Evolutionary conservation across 2,329 filamentous ascomycete species (phyloP).

Genomic region (Bipolaris bicolor): DNA sequence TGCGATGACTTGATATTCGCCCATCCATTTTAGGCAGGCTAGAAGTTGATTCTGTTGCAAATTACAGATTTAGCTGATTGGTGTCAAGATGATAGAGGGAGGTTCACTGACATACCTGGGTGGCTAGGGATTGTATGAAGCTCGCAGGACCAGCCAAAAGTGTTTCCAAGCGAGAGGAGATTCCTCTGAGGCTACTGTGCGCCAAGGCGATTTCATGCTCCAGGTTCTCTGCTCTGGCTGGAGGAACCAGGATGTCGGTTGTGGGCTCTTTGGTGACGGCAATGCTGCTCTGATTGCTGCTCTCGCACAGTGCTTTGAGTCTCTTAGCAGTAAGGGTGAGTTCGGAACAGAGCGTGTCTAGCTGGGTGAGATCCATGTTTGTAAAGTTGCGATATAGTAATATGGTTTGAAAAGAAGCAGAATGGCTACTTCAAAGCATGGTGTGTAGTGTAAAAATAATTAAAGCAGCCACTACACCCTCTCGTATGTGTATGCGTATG

Average conservation of each 20-base stretch:
- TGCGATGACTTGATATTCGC: conserved; percentile 54
- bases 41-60: conserved; percentile 37
- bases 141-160: conserved; percentile 5
- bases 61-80: not conserved
- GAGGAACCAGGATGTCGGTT: not conserved
- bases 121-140: conserved; percentile 8
- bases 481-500: not conserved
- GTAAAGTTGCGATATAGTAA: not conserved
- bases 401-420: not conserved
- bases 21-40: conserved; percentile 53
- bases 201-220: conserved; percentile 5
- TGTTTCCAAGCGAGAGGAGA: conserved; percentile 4
- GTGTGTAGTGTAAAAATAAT: no score
- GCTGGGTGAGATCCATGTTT: conserved; percentile 5
- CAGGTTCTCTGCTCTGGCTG: not conserved
- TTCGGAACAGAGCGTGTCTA: conserved; percentile 6
- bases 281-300: not conserved
- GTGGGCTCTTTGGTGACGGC: not conserved
- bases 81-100: not conserved
- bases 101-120: conserved; percentile 1
- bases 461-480: no score
- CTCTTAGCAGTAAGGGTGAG: conserved; percentile 3
- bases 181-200: conserved; percentile 3
- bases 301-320: conserved; percentile 3
- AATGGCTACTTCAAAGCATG: not conserved